Percentiles rank a stretch among this genome's conserved stretches.
phyloP scores from a whole-genome alignment of 306 rosid species.

The Heteromeles arbutifolia region DNA sequence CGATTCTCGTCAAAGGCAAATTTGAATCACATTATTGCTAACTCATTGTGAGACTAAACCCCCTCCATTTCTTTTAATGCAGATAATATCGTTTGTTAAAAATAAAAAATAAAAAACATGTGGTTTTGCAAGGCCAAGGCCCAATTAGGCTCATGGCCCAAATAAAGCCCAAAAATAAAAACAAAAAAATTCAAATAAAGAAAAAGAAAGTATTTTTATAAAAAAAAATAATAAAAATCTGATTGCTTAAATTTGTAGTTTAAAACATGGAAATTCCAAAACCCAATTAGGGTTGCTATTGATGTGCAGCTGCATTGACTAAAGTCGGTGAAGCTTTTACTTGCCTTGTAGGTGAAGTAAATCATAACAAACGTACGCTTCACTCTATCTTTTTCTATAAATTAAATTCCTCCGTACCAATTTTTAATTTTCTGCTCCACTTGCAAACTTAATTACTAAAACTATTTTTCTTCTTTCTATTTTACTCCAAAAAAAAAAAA shows the following conservation, averaged over 20 bases:
- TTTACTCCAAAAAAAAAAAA: neutral
- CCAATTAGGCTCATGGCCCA: neutral
- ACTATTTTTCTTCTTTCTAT: neutral
- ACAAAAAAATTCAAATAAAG: too few species aligned
- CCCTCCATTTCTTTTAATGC: too few species aligned
- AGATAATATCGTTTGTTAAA: too few species aligned
- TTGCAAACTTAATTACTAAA: neutral
- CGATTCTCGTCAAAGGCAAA: too few species aligned
- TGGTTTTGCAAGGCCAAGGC: neutral
- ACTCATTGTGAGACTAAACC: too few species aligned
- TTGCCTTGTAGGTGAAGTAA: conserved; percentile 28
- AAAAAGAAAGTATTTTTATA: too few species aligned
- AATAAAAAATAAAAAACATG: neutral
- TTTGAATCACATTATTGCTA: too few species aligned
- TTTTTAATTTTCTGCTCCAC: neutral
- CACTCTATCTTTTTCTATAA: neutral
- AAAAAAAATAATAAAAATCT: neutral
- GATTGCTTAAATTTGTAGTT: neutral
- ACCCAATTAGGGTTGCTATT: neutral
- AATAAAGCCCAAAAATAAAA: too few species aligned
- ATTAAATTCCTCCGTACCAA: neutral
- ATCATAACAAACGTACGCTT: neutral
- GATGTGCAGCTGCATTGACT: neutral
- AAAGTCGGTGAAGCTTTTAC: neutral
- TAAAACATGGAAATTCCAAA: neutral